Percentiles rank a stretch among this genome's conserved stretches.
These are phyloP conservation scores for Micractinium sp. DNA, from an alignment of 139 green algal species.

Conservation along the genomic window DNA sequence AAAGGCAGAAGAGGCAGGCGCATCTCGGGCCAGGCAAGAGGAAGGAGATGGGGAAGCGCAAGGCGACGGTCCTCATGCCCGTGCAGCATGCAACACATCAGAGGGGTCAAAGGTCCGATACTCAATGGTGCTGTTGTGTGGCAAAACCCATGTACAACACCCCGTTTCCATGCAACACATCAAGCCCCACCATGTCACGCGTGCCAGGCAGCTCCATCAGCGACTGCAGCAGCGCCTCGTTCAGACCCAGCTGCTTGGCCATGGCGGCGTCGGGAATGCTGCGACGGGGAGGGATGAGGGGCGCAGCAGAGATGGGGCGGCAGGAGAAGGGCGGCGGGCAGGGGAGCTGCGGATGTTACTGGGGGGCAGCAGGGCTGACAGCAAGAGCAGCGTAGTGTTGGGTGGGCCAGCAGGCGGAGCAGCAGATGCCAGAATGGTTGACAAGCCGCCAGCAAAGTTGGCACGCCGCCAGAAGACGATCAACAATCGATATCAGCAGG, in stretches of 20 bases:
- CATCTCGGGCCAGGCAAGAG: too few species aligned
- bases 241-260: constrained; percentile 57
- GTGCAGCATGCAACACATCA: too few species aligned
- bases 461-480: background rate
- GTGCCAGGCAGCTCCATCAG: constrained; percentile 81
- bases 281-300: too few species aligned
- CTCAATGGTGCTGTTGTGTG: too few species aligned
- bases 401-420: background rate
- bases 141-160: too few species aligned
- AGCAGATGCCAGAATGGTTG: background rate
- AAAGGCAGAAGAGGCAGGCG: too few species aligned
- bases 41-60: too few species aligned
- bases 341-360: background rate
- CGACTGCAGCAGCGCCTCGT: constrained; percentile 62
- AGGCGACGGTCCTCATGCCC: too few species aligned
- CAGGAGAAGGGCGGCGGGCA: background rate
- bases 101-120: too few species aligned
- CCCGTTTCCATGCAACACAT: too few species aligned
- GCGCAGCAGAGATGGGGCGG: background rate
- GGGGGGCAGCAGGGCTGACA: too few species aligned
- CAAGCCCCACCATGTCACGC: constrained; percentile 49
- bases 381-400: background rate
- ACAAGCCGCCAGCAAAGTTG: background rate
- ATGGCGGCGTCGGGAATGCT: constrained; percentile 37
- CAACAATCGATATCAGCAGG: too few species aligned